Evolutionary conservation across 2,329 filamentous ascomycete genomes (phyloP).

Genomic region (Emericellopsis atlantica): DNA sequence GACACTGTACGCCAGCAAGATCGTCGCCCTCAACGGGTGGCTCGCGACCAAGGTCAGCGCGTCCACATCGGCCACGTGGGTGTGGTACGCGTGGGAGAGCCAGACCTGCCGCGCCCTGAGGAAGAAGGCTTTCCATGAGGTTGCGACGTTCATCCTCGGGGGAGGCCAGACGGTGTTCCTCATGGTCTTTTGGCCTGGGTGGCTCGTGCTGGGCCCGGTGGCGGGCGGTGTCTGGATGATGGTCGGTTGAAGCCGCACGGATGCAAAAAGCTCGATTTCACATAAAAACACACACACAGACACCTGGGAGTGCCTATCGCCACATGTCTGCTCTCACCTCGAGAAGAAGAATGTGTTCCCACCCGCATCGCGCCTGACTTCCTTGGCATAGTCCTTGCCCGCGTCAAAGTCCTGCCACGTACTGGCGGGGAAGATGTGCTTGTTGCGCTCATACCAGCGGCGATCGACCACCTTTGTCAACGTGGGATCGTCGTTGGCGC

Average conservation of each 20-base stretch:
- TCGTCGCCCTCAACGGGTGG: constrained; percentile 12
- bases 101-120: constrained; percentile 20
- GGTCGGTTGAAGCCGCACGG: constrained; percentile 14
- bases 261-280: neutral
- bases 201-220: constrained; percentile 31
- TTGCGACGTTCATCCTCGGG: constrained; percentile 37
- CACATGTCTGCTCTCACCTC: constrained; percentile 12
- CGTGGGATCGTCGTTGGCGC: constrained; percentile 62
- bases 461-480: constrained; percentile 91
- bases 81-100: constrained; percentile 22
- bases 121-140: constrained; percentile 36
- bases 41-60: constrained; percentile 15
- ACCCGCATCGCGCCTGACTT: constrained; percentile 69
- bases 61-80: constrained; percentile 13
- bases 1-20: constrained; percentile 12
- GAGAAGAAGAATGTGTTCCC: constrained; percentile 92
- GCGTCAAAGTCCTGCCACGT: constrained; percentile 93
- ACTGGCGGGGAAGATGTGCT: constrained; percentile 95
- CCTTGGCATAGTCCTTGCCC: constrained; percentile 68
- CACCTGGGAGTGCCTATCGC: neutral
- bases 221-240: constrained; percentile 19
- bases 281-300: constrained; percentile 1
- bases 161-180: constrained; percentile 34
- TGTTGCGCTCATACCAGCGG: constrained; percentile 94
- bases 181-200: constrained; percentile 45